Base-by-base conservation (phyloP, 163 green algal species). In the Volvox carteri region DNA sequence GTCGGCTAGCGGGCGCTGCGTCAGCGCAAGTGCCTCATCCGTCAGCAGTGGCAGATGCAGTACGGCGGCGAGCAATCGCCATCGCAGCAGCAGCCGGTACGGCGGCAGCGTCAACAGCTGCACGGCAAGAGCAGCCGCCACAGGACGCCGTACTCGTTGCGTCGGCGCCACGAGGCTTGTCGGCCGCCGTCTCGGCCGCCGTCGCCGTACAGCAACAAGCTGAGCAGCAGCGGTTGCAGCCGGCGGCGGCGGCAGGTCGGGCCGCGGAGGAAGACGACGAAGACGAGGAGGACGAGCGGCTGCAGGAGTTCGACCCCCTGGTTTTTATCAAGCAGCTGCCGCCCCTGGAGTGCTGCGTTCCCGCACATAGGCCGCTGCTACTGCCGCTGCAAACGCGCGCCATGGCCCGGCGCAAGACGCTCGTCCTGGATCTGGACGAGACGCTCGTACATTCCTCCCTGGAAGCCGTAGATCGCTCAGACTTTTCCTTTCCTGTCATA, bases 361-460 rank as follows among this genome's bases (percentile, higher is more conserved):
- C 92, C 25, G 33, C 88, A 28, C 76, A 88, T 76, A 86, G 93
- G 16, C 76, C 88, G 33, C 72, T 87, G 37, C 88, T 98, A 80
- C 93, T 98, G 83, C 96, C 96, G 6, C 90, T 76, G 16, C 91
- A 96, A 79, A 98, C 93, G 9, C 91, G 95, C 23, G 77, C 91
- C 54, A 60, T 44, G 33, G 95, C 86, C 88, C 93, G 93, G 65
- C 85, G 84, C 33, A 97, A 97, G 81, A 99, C 98, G 25, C 92
- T 99, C 86, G 97, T 98, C 30, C 95, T 99, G 48, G 98, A 99
- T 90, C 92, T 99, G 78, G 98, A 99, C 91, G 98, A 99, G 90
- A 99, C 98, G 52, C 93, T 99, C n/a, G 98, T 99, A 50, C 98
- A 99, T 95, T 98, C 95, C 23, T 98, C 93, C 52, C 99, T 99